A percentile compares a stretch with the other conserved stretches of the same genome.
These are phyloP conservation scores for Botryotinia convoluta DNA, from an alignment of 2,329 filamentous ascomycete genomes.

Conservation along the genomic window DNA sequence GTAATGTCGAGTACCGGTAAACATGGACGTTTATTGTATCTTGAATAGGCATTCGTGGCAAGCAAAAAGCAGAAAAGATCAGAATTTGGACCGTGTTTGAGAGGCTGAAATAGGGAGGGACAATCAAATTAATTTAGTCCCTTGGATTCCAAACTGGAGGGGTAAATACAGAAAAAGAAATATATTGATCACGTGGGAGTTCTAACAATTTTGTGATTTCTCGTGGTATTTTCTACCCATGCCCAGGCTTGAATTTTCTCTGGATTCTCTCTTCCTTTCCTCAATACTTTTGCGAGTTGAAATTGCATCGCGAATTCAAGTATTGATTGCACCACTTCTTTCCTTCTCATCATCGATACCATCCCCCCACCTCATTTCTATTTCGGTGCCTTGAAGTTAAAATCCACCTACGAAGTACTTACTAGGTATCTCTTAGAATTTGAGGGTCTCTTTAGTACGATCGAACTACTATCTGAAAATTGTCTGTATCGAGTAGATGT, in stretches of 20 bases:
- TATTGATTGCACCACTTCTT: not conserved
- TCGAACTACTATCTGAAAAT: not conserved
- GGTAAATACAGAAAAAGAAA: not conserved
- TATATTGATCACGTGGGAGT: not conserved
- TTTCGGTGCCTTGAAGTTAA: not conserved
- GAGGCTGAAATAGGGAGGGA: not conserved
- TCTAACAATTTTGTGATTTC: not conserved
- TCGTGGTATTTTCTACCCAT: not conserved
- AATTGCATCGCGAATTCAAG: not conserved
- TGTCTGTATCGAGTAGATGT: not conserved
- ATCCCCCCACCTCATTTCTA: not conserved
- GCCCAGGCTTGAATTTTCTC: too few species aligned
- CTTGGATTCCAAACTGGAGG: not conserved
- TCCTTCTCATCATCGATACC: not conserved
- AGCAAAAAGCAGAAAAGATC: not conserved
- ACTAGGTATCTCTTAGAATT: not conserved
- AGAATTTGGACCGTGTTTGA: slow-evolving; percentile 1
- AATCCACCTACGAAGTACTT: not conserved
- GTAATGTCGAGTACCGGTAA: not conserved
- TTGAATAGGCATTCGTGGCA: not conserved
- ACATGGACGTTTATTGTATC: not conserved
- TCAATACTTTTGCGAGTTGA: not conserved
- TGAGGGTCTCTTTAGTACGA: not conserved
- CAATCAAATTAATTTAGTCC: not conserved
- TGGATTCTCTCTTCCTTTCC: not conserved